A percentile compares a stretch with the other conserved stretches of the same genome.
Conservation (phyloP, 2,329 filamentous ascomycete species). For the Trichoderma afroharzianum region DNA sequence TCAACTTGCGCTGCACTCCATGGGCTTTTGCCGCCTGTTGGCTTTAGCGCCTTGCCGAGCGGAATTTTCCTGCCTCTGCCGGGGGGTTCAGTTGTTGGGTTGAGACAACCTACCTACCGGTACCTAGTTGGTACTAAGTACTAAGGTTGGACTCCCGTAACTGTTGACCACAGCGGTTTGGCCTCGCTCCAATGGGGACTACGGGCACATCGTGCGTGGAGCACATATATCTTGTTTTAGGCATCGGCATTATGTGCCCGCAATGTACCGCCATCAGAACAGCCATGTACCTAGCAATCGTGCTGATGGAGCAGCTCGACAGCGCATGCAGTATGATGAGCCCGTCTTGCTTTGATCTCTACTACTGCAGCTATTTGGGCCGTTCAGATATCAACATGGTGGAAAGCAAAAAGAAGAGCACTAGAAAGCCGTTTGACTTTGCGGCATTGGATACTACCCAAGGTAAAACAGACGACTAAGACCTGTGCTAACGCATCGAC, state of each 20-base stretch:
- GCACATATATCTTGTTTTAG: not conserved
- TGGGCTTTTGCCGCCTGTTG: not conserved
- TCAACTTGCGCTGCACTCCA: not conserved
- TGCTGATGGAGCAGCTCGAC: not conserved
- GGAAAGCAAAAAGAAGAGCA: slow-evolving; percentile 3
- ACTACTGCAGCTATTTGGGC: not conserved
- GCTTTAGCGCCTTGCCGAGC: slow-evolving; percentile 5
- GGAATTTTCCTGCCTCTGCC: slow-evolving; percentile 2
- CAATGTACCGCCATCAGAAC: not conserved
- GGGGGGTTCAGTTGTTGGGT: not conserved
- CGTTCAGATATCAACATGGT: not conserved
- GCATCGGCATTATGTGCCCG: not conserved
- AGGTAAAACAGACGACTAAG: not conserved
- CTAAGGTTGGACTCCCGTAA: not conserved
- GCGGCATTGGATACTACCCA: slow-evolving; percentile 1
- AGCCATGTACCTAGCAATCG: not conserved
- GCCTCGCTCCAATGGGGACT: not conserved
- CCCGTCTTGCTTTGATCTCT: not conserved
- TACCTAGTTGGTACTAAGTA: no score
- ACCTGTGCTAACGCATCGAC: slow-evolving; percentile 2
- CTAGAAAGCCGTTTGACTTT: slow-evolving; percentile 7
- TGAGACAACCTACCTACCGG: not conserved
- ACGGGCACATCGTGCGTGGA: not conserved
- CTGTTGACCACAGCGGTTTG: not conserved
- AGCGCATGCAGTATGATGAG: not conserved